Percentiles rank a stretch among this genome's conserved stretches.
Evolutionary conservation across 2,329 filamentous ascomycete species (phyloP).

Genomic region (Aspergillus tanneri): DNA sequence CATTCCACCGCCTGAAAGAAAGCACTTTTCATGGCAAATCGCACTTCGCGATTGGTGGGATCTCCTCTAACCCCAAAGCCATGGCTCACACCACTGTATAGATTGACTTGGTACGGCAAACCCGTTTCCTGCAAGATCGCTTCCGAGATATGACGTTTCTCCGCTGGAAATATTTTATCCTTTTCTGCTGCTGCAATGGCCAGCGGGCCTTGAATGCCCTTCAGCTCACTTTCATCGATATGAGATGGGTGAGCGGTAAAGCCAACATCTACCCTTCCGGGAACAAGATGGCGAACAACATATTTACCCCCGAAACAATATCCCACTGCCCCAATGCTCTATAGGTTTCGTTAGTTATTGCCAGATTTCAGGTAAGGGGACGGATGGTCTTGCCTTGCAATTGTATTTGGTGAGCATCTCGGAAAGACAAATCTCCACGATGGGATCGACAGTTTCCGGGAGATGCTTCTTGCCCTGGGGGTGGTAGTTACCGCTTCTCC

Average conservation of each 20-base stretch:
- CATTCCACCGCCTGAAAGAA: constrained; percentile 72
- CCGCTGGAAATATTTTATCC: constrained; percentile 59
- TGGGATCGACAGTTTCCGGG: constrained; percentile 49
- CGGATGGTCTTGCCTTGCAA: too few species aligned
- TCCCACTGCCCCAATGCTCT: constrained; percentile 47
- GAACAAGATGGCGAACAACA: constrained; percentile 33
- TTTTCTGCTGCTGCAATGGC: constrained; percentile 44
- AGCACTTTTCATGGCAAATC: constrained; percentile 72
- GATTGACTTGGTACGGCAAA: constrained; percentile 66
- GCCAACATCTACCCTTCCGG: constrained; percentile 17
- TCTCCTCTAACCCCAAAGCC: constrained; percentile 71
- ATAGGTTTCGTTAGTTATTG: too few species aligned
- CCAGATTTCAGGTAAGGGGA: too few species aligned
- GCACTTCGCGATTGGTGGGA: constrained; percentile 52
- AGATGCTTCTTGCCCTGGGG: constrained; percentile 45
- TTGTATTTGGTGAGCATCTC: constrained; percentile 31
- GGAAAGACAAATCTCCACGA: constrained; percentile 45
- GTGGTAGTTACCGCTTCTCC: too few species aligned
- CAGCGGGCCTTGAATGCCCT: constrained; percentile 18
- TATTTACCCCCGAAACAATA: constrained; percentile 56
- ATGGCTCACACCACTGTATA: constrained; percentile 68
- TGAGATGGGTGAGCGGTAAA: constrained; percentile 25
- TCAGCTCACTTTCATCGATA: constrained; percentile 17
- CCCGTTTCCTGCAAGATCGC: constrained; percentile 55
- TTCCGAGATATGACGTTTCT: constrained; percentile 62